These are phyloP conservation scores for Nicotiana tabacum DNA, from an alignment of 257 asterid genomes.

Conservation along the genomic window DNA sequence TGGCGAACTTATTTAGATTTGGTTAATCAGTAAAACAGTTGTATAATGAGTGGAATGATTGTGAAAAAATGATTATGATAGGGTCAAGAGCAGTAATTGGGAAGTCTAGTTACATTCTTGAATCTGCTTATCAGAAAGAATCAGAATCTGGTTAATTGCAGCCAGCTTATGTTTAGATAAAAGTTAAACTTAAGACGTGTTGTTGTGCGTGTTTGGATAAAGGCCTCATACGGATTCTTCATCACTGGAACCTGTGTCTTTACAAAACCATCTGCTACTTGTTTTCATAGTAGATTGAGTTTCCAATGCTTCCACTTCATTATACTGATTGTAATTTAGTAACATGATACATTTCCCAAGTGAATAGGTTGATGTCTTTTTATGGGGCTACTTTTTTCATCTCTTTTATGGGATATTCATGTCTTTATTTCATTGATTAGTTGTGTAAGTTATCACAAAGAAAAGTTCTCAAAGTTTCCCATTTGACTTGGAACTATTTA, in stretches of 20 bases:
- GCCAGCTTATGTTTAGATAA: not conserved
- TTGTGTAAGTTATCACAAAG: not conserved
- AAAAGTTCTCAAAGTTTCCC: not conserved
- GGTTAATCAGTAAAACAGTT: conserved; percentile 1
- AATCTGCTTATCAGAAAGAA: not conserved
- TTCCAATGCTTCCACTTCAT: not conserved
- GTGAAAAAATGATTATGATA: not conserved
- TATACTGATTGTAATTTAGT: not conserved
- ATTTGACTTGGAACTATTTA: not conserved
- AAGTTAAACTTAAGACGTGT: not conserved
- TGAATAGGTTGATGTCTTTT: not conserved
- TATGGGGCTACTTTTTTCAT: not conserved
- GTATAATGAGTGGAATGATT: not conserved
- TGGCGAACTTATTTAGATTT: not conserved
- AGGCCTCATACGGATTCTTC: not conserved
- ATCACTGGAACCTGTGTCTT: not conserved
- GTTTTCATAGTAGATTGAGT: not conserved
- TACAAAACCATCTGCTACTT: not conserved
- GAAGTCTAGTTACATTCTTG: not conserved
- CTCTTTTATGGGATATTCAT: conserved; percentile 3
- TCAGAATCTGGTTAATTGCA: not conserved
- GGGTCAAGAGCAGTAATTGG: not conserved
- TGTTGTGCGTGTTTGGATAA: not conserved
- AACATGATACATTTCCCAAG: not conserved
- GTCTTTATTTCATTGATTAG: not conserved